Conservation (phyloP, 1,284 basidiomycete species). For the Sporisorium exsertum region DNA sequence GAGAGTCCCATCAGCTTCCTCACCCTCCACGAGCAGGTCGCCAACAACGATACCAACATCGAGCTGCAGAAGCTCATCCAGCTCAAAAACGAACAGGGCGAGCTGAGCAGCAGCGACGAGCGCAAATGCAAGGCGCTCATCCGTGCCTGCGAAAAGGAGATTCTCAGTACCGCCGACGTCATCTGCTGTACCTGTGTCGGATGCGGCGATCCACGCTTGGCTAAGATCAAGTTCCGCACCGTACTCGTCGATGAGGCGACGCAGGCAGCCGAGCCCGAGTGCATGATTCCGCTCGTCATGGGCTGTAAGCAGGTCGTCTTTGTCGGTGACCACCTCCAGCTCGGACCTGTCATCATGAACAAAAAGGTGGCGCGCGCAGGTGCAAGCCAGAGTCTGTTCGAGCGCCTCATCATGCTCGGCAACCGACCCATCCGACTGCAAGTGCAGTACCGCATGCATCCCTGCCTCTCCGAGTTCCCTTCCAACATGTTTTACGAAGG, state of each 20-base stretch:
- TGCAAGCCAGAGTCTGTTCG: conserved; percentile 95
- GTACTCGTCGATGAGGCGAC: conserved; percentile 99
- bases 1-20: conserved; percentile 93
- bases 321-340: conserved; percentile 95
- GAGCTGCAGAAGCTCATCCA: conserved; percentile 97
- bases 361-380: conserved; percentile 99
- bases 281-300: conserved; percentile 98
- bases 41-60: conserved; percentile 79
- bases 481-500: conserved; percentile 99
- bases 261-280: conserved; percentile 97
- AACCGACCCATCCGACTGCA: conserved; percentile 97
- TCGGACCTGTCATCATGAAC: conserved; percentile 99
- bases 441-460: conserved; percentile 99
- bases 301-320: conserved; percentile 97
- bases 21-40: conserved; percentile 96
- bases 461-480: conserved; percentile 97
- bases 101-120: conserved; percentile 94
- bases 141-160: conserved; percentile 95
- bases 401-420: conserved; percentile 91
- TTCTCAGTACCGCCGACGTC: conserved; percentile 92
- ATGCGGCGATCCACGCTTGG: conserved; percentile 92
- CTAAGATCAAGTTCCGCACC: conserved; percentile 97
- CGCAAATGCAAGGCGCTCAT: conserved; percentile 97
- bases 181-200: conserved; percentile 99
- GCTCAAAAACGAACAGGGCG: conserved; percentile 96